These are phyloP conservation scores for Anacardium occidentale DNA, from an alignment of 345 rosid genomes.

Conservation along the genomic window DNA sequence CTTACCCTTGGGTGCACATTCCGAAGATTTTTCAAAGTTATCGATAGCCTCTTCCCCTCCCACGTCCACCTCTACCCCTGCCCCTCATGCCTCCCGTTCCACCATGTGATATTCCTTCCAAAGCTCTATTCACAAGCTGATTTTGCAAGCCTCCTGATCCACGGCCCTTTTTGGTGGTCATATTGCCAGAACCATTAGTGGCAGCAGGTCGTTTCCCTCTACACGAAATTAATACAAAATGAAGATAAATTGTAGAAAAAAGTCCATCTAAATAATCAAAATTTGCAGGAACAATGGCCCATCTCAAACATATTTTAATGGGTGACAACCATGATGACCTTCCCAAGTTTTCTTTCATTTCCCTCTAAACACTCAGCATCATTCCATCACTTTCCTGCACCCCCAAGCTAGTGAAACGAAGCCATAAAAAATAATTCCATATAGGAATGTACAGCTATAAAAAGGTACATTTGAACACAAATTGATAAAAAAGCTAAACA, in stretches of 20 bases:
- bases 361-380: neutral
- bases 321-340: neutral
- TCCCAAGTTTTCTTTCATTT: no score
- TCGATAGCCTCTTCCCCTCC: conserved; percentile 61
- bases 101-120: conserved; percentile 81
- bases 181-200: conserved; percentile 52
- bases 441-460: neutral
- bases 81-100: conserved; percentile 68
- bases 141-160: conserved; percentile 61
- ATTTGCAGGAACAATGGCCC: neutral
- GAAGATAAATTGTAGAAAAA: conserved; percentile 7
- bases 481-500: neutral
- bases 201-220: conserved; percentile 81
- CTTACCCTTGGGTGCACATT: neutral
- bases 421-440: neutral
- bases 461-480: neutral
- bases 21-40: conserved; percentile 30
- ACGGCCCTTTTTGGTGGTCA: conserved; percentile 62
- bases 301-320: neutral
- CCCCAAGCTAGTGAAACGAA: neutral
- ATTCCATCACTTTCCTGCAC: neutral
- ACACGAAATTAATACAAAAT: conserved; percentile 19
- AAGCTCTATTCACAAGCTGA: conserved; percentile 86
- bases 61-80: conserved; percentile 63
- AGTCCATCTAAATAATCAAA: neutral